Evolutionary conservation across 1,139 yeast species (phyloP).

Genomic region (Suhomyces bokatorum): DNA sequence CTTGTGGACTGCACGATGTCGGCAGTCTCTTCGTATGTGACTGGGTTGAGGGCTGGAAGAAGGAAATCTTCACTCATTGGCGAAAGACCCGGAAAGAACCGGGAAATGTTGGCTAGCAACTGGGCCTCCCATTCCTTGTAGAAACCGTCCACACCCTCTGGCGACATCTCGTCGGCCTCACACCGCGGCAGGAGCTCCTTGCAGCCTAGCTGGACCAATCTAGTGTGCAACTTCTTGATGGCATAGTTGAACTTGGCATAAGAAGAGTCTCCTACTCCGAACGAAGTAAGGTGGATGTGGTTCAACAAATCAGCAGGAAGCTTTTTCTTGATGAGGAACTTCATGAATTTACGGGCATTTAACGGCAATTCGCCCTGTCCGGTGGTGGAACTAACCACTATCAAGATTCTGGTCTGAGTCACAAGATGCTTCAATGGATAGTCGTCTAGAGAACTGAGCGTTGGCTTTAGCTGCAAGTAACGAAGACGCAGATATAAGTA

Average conservation of each 20-base stretch:
- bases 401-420: constrained; percentile 50
- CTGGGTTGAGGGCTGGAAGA: constrained; percentile 44
- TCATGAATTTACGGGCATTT: constrained; percentile 73
- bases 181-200: constrained; percentile 67
- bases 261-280: constrained; percentile 95
- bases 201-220: constrained; percentile 83
- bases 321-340: constrained; percentile 63
- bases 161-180: constrained; percentile 85
- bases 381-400: constrained; percentile 82
- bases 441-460: constrained; percentile 59
- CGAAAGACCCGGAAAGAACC: constrained; percentile 37
- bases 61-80: constrained; percentile 40
- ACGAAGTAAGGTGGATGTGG: constrained; percentile 65
- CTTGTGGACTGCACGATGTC: not conserved
- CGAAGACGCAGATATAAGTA: constrained; percentile 58
- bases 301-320: constrained; percentile 64
- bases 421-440: constrained; percentile 54
- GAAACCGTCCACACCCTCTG: constrained; percentile 77
- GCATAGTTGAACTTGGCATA: constrained; percentile 89
- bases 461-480: constrained; percentile 55
- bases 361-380: constrained; percentile 96
- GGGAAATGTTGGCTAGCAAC: constrained; percentile 45
- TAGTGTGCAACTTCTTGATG: constrained; percentile 72
- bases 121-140: constrained; percentile 71
- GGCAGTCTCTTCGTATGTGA: constrained; percentile 15